Evolutionary conservation across 2,329 filamentous ascomycete genomes (phyloP).

Genomic region (Penicillium hordei): DNA sequence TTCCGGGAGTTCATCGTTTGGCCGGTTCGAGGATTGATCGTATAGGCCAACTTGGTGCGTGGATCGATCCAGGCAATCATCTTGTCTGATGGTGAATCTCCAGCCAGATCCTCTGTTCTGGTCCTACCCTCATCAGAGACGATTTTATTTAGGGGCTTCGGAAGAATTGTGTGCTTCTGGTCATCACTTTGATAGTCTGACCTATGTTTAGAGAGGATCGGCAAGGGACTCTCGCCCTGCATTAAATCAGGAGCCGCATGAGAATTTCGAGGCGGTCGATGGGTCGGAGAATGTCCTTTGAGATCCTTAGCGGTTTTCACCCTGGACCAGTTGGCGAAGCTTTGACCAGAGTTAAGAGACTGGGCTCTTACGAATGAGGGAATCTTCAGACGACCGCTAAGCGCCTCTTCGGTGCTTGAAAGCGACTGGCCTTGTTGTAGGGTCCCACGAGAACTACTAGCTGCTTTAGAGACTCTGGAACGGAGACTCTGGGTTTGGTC

Average conservation of each 20-base stretch:
- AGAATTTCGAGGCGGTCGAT: not conserved
- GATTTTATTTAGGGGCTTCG: not conserved
- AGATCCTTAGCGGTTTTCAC: constrained; percentile 38
- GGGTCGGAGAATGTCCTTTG: not conserved
- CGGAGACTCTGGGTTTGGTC: constrained; percentile 2
- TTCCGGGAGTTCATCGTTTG: constrained; percentile 27
- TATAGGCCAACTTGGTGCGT: constrained; percentile 44
- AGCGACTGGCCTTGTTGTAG: not conserved
- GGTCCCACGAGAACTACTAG: not conserved
- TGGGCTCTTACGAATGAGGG: constrained; percentile 27
- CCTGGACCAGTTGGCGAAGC: constrained; percentile 43
- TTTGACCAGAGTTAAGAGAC: constrained; percentile 11
- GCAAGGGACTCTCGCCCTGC: not conserved
- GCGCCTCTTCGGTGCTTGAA: constrained; percentile 26
- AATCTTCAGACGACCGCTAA: constrained; percentile 30
- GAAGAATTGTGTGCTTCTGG: not conserved
- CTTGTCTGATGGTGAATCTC: constrained; percentile 9
- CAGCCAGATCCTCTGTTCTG: not conserved
- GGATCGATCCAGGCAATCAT: constrained; percentile 61
- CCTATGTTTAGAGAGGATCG: not conserved
- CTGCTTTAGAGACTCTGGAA: constrained; percentile 1
- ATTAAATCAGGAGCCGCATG: not conserved
- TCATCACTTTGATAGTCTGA: not conserved
- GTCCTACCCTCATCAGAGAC: not conserved
- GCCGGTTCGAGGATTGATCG: constrained; percentile 38